These are phyloP conservation scores for Stemphylium beticola DNA, from an alignment of 2,329 filamentous ascomycete genomes.

Conservation along the genomic window DNA sequence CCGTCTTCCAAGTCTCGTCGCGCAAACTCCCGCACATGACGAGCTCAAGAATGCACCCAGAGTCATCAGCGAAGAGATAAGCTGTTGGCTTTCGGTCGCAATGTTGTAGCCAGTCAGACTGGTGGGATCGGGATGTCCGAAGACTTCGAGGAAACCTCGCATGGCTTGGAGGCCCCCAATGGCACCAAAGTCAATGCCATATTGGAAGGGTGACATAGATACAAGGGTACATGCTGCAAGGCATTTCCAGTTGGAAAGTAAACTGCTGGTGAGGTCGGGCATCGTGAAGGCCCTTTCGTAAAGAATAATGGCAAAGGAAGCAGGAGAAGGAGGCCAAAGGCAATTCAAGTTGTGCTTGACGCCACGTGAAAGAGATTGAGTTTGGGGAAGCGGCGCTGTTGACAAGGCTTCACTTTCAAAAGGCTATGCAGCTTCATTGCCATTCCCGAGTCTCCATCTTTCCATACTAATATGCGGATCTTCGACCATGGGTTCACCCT, in stretches of 20 bases:
- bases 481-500: conserved; percentile 1
- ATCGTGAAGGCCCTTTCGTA: conserved; percentile 23
- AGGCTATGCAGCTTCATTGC: neutral
- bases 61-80: conserved; percentile 56
- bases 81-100: conserved; percentile 48
- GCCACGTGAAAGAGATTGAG: neutral
- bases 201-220: conserved; percentile 60
- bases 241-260: conserved; percentile 56
- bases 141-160: conserved; percentile 55
- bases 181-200: conserved; percentile 60
- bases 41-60: conserved; percentile 54
- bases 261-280: conserved; percentile 31
- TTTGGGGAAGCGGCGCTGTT: neutral
- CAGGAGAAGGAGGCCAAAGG: neutral
- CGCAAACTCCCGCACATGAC: conserved; percentile 44
- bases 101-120: conserved; percentile 55
- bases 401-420: neutral
- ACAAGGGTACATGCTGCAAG: conserved; percentile 57
- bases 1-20: conserved; percentile 49
- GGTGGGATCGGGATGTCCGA: conserved; percentile 37
- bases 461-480: conserved; percentile 18
- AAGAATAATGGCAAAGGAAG: neutral
- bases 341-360: neutral
- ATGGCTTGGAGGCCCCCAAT: conserved; percentile 61
- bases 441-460: neutral